Evolutionary conservation across 2,329 filamentous ascomycete genomes (phyloP), one percentile per base, ranked within the genome.

Genomic region (Fusarium sterilihyphosum): DNA sequence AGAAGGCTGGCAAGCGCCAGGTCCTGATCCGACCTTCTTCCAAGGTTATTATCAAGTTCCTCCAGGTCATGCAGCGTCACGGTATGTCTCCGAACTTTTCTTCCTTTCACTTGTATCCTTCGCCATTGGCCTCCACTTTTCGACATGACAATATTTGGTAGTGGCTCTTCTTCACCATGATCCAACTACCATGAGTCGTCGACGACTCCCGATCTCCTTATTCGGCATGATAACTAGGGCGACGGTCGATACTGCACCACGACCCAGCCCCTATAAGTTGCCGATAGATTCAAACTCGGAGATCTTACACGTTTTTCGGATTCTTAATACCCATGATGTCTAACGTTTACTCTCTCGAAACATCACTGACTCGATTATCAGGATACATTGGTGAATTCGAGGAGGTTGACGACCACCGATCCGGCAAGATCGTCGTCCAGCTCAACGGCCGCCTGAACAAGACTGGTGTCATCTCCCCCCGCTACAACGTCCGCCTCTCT

Each of bases 181-280:
- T 50, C 47, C n/a, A 26, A 54, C 37, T 49, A 68, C 56, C 54
- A 68, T 47, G n/a, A 54, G 66, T 35, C 47, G 41, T 68, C 26
- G 54, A 62, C 29, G 44, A 33, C 38, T 26, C 20, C 46, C 38
- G 35, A 60, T 59, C 64, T 62, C 67, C 63, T 68, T 80, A 82
- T 92, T 96, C 96, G 96, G 95, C 93, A 93, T 98, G 94, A 98
- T 98, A 98, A 98, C 96, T 99, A 98, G 96, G 85, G 94, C 93
- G 92, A 94, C 91, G 91, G 92, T 96, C 92, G 91, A 90, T 85
- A 78, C 78, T 78, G 85, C 88, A 86, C 89, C 86, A 98, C 95
- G 94, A 93, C 92, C 90, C 92, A 92, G 94, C 96, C 94, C 95
- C 94, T 99, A 98, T 99, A 98, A 98, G 92, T 97, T 92, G 91